Conservation (phyloP, 805 yeast genomes). For the Zygotorulaspora sp. region DNA sequence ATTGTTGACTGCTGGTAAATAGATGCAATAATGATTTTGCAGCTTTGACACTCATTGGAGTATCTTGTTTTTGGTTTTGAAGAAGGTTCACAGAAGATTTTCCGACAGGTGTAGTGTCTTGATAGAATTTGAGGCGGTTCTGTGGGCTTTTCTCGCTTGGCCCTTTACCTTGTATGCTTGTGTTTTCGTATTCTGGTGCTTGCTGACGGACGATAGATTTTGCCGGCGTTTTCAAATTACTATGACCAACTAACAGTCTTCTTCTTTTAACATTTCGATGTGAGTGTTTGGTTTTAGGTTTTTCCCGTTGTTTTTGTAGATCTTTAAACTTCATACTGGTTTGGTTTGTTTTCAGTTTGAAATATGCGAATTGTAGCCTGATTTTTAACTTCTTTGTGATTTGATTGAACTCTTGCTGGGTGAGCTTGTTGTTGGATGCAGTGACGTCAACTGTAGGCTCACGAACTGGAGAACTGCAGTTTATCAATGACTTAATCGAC, state of each 20-base stretch:
- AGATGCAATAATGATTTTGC: slow-evolving; percentile 35
- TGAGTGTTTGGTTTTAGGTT: not conserved
- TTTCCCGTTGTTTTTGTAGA: slow-evolving; percentile 12
- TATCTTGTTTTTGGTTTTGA: slow-evolving; percentile 19
- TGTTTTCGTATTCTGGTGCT: not conserved
- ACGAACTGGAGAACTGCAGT: slow-evolving; percentile 7
- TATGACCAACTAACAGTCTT: slow-evolving; percentile 28
- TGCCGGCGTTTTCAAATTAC: slow-evolving; percentile 27
- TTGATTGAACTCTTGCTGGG: slow-evolving; percentile 11
- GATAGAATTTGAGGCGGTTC: slow-evolving; percentile 7
- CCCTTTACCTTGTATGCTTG: not conserved
- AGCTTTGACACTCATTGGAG: slow-evolving; percentile 36
- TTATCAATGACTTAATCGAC: slow-evolving; percentile 21
- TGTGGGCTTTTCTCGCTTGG: not conserved
- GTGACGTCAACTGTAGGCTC: slow-evolving; percentile 1
- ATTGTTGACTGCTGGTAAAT: slow-evolving; percentile 26
- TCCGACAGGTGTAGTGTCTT: slow-evolving; percentile 13
- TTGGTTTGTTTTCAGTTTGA: slow-evolving; percentile 49
- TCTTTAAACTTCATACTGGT: slow-evolving; percentile 22
- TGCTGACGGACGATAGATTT: slow-evolving; percentile 6
- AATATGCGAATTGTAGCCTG: slow-evolving; percentile 49
- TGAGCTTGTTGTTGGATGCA: slow-evolving; percentile 1
- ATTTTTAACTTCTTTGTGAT: slow-evolving; percentile 39
- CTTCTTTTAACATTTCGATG: slow-evolving; percentile 16
- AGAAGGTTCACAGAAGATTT: slow-evolving; percentile 4